Evolutionary conservation across 441 rosid genomes (phyloP), one percentile per base, ranked within the genome.

Genomic region (Syzygium syzygioides): DNA sequence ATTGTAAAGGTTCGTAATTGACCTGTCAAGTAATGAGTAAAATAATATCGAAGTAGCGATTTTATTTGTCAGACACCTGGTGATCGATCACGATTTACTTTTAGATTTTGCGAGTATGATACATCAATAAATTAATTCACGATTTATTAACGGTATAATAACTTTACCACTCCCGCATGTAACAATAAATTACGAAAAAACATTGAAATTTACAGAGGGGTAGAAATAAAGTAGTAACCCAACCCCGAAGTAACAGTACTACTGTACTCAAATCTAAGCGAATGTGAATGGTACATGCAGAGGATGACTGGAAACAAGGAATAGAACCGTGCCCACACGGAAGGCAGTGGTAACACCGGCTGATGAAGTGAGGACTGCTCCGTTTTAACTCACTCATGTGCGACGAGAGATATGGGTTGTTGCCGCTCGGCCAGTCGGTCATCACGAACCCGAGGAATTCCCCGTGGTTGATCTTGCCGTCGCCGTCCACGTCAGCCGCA

Each of bases 11-110:
- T 68, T 68, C 37, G 12, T 26, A 34, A 68, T 20, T 32, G 19
- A 0, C 10, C 2, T 23, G 18, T 2, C 12, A 17, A 66, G 25
- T 0, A 32, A 0, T 9, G 9, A 19, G 48, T 19, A 34, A 18
- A 34, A 68, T 10, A 34, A 32, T 68, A 68, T 68, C 0, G 3
- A 3, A 68, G 20, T 9, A 68, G 2, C 1, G 25, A 68, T 32
- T 0, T 68, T 68, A 34, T 32, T 14, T 9, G 3, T 2, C 2
- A 32, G 0, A 7, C 9, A 45, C 6, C 4, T 5, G 7, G 45
- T 41, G 7, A 41, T 41, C 5, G 45, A 6, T 41, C 7, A 41
- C 45, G 9, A 7, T 45, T 1, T 45, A 7, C 9, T 45, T 45
- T 45, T 45, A 45, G 48, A 45, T 45, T 45, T 45, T 45, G 7